These are phyloP conservation scores for Boletus rex-veris DNA, from an alignment of 768 basidiomycete species.

Conservation along the genomic window DNA sequence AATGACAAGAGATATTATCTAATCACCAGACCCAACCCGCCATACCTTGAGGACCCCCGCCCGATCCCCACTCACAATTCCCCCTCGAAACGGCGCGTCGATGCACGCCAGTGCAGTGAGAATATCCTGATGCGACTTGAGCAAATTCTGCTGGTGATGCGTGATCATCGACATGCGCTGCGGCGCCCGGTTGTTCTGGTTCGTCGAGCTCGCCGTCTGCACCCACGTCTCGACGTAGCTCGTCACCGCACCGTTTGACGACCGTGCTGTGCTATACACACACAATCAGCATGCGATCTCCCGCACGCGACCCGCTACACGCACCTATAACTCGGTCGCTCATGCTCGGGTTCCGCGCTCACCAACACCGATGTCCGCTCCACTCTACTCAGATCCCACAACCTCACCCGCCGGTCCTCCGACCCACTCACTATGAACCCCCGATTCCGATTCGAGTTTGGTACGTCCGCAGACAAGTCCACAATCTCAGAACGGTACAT, in stretches of 20 bases:
- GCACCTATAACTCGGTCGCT: constrained; percentile 76
- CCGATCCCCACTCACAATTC: constrained; percentile 88
- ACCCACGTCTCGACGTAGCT: constrained; percentile 66
- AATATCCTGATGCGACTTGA: constrained; percentile 88
- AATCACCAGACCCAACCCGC: constrained; percentile 60
- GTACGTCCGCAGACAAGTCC: constrained; percentile 40
- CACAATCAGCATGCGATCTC: constrained; percentile 1
- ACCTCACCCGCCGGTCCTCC: constrained; percentile 80
- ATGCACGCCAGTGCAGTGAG: constrained; percentile 83
- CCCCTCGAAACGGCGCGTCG: constrained; percentile 90
- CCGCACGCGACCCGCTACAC: not conserved
- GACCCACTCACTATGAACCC: constrained; percentile 88
- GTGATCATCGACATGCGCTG: constrained; percentile 77
- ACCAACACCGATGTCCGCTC: constrained; percentile 78
- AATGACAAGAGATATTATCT: not conserved
- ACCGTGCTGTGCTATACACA: constrained; percentile 29
- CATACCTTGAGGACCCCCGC: constrained; percentile 90
- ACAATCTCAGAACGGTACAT: constrained; percentile 51
- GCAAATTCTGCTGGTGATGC: constrained; percentile 77
- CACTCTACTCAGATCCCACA: constrained; percentile 80
- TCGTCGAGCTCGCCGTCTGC: constrained; percentile 37
- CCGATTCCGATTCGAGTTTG: constrained; percentile 40
- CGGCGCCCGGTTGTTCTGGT: constrained; percentile 61
- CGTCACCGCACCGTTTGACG: constrained; percentile 42
- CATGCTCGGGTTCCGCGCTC: constrained; percentile 70